phyloP scores from a whole-genome alignment of 805 yeast genomes.

The Tetrapisispora pingtungensis region DNA sequence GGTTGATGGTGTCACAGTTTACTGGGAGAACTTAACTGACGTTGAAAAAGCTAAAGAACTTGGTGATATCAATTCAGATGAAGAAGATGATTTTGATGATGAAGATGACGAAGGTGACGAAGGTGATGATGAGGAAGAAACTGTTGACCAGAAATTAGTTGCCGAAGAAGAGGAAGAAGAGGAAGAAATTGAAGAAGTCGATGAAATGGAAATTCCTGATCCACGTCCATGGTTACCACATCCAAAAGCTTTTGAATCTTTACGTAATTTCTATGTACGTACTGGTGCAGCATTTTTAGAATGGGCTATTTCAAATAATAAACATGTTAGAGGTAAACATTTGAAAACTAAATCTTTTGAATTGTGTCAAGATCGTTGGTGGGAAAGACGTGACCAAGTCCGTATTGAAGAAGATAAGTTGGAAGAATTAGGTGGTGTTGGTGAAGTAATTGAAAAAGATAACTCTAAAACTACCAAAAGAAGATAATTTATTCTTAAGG shows the following conservation, averaged over 20 bases:
- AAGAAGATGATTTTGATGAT: slow-evolving; percentile 52
- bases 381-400: slow-evolving; percentile 95
- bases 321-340: slow-evolving; percentile 81
- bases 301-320: slow-evolving; percentile 84
- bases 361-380: slow-evolving; percentile 88
- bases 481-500: slow-evolving; percentile 11
- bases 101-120: slow-evolving; percentile 59
- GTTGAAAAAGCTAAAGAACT: slow-evolving; percentile 40
- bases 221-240: slow-evolving; percentile 95
- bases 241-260: slow-evolving; percentile 83
- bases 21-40: slow-evolving; percentile 75
- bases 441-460: slow-evolving; percentile 74
- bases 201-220: slow-evolving; percentile 70
- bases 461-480: slow-evolving; percentile 46
- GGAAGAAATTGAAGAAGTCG: slow-evolving; percentile 55
- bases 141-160: slow-evolving; percentile 33
- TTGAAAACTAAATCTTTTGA: slow-evolving; percentile 85
- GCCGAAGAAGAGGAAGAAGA: slow-evolving; percentile 49
- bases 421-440: slow-evolving; percentile 87
- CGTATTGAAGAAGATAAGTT: slow-evolving; percentile 78
- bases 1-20: slow-evolving; percentile 76
- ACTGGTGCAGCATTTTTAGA: slow-evolving; percentile 80
- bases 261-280: slow-evolving; percentile 76
- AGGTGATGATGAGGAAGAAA: slow-evolving; percentile 44
- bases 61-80: slow-evolving; percentile 52